Base-by-base conservation (phyloP, 805 yeast species). In the Saccharomycopsis fibuligera region DNA sequence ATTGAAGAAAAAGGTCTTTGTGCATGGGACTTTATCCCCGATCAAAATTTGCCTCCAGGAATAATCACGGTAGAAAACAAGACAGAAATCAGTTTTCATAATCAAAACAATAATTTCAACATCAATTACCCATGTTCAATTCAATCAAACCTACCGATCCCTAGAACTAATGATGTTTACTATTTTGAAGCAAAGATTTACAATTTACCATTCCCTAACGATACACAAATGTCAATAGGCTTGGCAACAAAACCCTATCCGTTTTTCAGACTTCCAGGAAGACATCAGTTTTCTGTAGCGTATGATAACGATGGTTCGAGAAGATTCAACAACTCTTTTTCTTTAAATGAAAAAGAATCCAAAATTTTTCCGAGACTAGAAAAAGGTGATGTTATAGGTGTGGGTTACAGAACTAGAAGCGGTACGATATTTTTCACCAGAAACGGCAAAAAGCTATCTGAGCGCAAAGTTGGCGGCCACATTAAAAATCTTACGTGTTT, bases 351-450 rank as follows among this genome's bases (percentile, higher is more conserved):
- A 49, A 58, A 68, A 57, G 65, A 86, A 62, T 53, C 74, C 61
- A 52, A 75, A 56, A 57, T 81, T 58, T 73, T 79, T 50, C 91
- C 95, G 0, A 57, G 63, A 22, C 65, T 82, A 41, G 74, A 78
- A 31, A 80, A 84, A 55, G 97, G 97, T 27, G 99, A 93, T 63
- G 95, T 93, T 29, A 74, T 93, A 12, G 99, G 99, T 2, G 78
- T 91, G 25, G 99, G 99, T 0, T 85, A 87, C 60, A 74, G 91
- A 51, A 79, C 86, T 2, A 72, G 88, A 40, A 72, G 86, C 16
- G 96, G 97, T 2, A 81, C 96, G 0, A 75, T 93, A 0, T 93
- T 93, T 59, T 93, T 90, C 71, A 93, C 99, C 0, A 75, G 96
- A 56, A 93, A 93, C 59, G 99, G 99, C 25, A 88, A 88, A 62